Base-by-base conservation (phyloP, 768 basidiomycete genomes). In the Strobilomyces echinocephalus region DNA sequence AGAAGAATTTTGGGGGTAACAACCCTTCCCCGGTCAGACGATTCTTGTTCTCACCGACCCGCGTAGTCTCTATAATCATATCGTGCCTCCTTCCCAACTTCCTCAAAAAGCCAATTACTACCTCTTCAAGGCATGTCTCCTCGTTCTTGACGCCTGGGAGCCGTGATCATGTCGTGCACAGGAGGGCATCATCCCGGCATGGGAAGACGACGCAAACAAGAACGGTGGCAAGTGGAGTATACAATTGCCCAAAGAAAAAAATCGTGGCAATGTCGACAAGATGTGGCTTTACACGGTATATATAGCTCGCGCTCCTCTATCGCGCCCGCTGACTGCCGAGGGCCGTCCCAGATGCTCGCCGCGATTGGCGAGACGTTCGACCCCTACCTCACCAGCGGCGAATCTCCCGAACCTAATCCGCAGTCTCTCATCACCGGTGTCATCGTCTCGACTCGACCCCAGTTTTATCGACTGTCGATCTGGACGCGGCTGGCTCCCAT, bases 351-450 rank as follows among this genome's bases (percentile, higher is more conserved):
- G 97, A 97, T 98, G 95, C 84, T 99, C 54, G 97, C 97, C 55
- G 97, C 95, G 42, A 99, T 99, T 60, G 97, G 97, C 49, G 97
- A 99, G 74, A 99, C 94, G 0, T 97, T 97, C 69, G 97, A 98
- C 72, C 92, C 95, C 15, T 81, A 85, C 50, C 79, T 91, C 45
- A 79, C 84, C 21, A 54, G 64, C 72, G 43, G 80, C 75, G 59
- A 71, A 63, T 18, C 68, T 16, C 56, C 68, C 57, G 78, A 72
- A 42, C 70, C 70, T 16, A 76, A 73, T 38, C 74, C 75, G 8
- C 76, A 78, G 59, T 84, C 85, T 35, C 75, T 91, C 60, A 86
- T 88, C 61, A 97, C 95, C 0, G 94, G 94, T 46, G 94, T 97
- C 48, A 98, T 99, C 63, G 87, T 97, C 43, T 95, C 91, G 5